Percentiles rank a stretch among this genome's conserved stretches.
phyloP scores from a whole-genome alignment of 352 stramenopile genomes.

The Pythium aristosporum region DNA sequence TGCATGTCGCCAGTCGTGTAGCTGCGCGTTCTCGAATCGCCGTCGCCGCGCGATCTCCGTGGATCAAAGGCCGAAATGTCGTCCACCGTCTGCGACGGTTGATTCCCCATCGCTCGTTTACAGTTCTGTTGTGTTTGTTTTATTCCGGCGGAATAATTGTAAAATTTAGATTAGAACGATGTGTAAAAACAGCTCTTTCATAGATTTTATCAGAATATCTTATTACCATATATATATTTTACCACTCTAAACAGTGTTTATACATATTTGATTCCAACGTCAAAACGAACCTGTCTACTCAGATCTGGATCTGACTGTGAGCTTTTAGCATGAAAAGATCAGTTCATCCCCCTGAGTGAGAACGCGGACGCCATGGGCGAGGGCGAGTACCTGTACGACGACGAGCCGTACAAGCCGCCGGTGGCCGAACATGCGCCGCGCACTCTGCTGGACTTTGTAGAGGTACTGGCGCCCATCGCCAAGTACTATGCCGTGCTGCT shows the following conservation, averaged over 20 bases:
- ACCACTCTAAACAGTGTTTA: not conserved
- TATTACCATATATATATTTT: too few species aligned
- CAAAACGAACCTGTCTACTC: constrained; percentile 1
- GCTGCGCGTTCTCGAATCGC: constrained; percentile 8
- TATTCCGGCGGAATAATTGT: not conserved
- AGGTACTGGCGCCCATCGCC: constrained; percentile 54
- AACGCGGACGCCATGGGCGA: constrained; percentile 17
- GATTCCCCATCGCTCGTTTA: constrained; percentile 27
- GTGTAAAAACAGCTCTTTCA: too few species aligned
- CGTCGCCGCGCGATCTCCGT: not conserved
- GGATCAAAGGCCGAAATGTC: not conserved
- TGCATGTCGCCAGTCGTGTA: constrained; percentile 6
- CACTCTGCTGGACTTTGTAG: constrained; percentile 51
- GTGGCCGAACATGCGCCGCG: constrained; percentile 35
- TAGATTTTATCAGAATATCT: too few species aligned
- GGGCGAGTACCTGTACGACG: constrained; percentile 10
- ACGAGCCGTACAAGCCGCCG: constrained; percentile 23
- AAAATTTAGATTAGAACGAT: too few species aligned
- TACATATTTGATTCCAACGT: not conserved
- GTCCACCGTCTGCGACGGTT: constrained; percentile 23
- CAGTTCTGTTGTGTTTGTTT: not conserved
- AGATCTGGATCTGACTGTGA: constrained; percentile 26
- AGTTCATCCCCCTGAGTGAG: not conserved
- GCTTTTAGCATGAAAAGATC: not conserved
- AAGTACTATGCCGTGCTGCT: constrained; percentile 79